Evolutionary conservation across 192 early-diverging fungal genomes (phyloP).

Genomic region (Entophlyctis helioformis): DNA sequence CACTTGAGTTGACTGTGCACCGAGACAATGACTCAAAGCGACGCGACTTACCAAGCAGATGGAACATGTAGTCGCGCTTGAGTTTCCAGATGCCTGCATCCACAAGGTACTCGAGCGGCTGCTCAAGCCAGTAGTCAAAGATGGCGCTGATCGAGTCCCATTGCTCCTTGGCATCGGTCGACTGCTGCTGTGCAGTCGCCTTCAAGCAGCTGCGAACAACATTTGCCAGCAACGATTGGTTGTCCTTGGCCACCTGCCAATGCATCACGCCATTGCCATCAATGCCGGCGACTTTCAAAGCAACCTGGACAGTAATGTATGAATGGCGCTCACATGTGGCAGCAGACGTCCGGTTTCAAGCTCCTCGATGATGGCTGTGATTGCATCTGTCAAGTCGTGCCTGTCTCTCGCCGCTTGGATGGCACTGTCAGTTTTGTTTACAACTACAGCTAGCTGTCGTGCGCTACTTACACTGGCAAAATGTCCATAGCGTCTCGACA

Average conservation of each 20-base stretch:
- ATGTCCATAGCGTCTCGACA: constrained; percentile 17
- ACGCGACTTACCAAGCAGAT: constrained; percentile 12
- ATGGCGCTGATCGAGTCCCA: constrained; percentile 13
- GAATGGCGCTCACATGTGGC: constrained; percentile 12
- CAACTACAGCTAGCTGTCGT: not conserved
- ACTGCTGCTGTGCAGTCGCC: constrained; percentile 14
- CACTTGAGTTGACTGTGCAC: not conserved
- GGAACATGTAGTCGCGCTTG: constrained; percentile 15
- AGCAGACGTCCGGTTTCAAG: constrained; percentile 8
- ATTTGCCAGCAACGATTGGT: constrained; percentile 14
- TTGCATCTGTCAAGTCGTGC: constrained; percentile 3
- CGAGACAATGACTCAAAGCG: constrained; percentile 3
- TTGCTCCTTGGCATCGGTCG: constrained; percentile 18
- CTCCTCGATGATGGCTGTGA: constrained; percentile 12
- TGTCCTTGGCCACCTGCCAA: constrained; percentile 21
- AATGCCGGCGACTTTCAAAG: too few relatives aligned
- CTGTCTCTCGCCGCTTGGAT: constrained; percentile 1
- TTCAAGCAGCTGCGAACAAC: constrained; percentile 15
- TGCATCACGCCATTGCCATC: too few relatives aligned
- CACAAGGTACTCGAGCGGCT: constrained; percentile 25
- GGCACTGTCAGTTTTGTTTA: not conserved
- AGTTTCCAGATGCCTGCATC: constrained; percentile 28
- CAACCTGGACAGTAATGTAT: too few relatives aligned
- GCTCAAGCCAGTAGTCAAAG: constrained; percentile 27
- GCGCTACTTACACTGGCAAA: constrained; percentile 7